Percentiles rank a stretch among this genome's conserved stretches.
Conservation (phyloP, 2,329 filamentous ascomycete genomes). For the Aspergillus pseudoviridinutans region DNA sequence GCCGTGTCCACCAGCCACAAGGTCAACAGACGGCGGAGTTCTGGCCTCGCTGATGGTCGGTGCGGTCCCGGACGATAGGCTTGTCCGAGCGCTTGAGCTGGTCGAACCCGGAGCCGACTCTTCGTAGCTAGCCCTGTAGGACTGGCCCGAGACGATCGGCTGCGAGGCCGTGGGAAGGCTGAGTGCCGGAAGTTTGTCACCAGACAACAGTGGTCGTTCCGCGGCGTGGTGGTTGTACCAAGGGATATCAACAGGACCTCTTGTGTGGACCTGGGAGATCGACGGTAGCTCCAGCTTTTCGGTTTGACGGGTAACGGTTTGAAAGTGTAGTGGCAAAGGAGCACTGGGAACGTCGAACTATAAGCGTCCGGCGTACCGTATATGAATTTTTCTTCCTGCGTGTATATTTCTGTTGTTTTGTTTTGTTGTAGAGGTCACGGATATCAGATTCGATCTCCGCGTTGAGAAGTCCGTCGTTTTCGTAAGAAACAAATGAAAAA, state of each 20-base stretch:
- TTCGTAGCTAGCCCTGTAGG: conserved; percentile 72
- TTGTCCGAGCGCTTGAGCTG: conserved; percentile 53
- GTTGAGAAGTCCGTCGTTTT: conserved; percentile 6
- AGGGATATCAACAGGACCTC: conserved; percentile 66
- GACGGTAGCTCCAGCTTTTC: conserved; percentile 93
- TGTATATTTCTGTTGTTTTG: background rate
- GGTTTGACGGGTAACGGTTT: conserved; percentile 51
- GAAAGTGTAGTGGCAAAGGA: conserved; percentile 15
- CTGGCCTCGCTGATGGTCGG: conserved; percentile 50
- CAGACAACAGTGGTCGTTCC: conserved; percentile 64
- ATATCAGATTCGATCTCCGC: conserved; percentile 1
- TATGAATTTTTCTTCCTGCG: background rate
- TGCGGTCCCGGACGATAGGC: conserved; percentile 54
- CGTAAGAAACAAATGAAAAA: conserved; percentile 15
- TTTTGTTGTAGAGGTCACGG: background rate
- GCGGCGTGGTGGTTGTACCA: conserved; percentile 66
- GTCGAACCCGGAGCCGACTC: conserved; percentile 50
- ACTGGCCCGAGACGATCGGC: conserved; percentile 65
- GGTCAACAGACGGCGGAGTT: conserved; percentile 64
- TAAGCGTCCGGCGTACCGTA: conserved; percentile 19
- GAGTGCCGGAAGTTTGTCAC: conserved; percentile 68
- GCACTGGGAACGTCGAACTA: conserved; percentile 20
- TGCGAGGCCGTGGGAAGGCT: conserved; percentile 63
- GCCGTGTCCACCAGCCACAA: conserved; percentile 46
- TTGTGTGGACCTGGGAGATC: conserved; percentile 76